phyloP scores from a whole-genome alignment of 169 alveolate species.

The Plasmodium sp. region DNA sequence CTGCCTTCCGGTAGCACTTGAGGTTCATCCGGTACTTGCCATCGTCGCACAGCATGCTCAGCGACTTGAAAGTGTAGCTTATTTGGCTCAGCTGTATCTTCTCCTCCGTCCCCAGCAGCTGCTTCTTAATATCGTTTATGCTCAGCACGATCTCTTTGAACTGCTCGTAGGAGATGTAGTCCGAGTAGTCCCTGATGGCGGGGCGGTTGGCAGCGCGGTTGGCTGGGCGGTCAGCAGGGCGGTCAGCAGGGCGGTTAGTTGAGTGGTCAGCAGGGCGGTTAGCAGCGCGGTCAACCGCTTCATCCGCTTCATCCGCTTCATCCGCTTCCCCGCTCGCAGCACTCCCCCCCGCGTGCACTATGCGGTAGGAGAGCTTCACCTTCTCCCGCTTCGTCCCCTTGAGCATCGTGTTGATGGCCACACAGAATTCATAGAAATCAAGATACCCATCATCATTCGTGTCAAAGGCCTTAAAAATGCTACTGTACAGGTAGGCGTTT shows the following conservation, averaged over 20 bases:
- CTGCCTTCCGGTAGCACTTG: conserved; percentile 55
- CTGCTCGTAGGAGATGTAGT: conserved; percentile 55
- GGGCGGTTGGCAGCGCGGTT: neutral
- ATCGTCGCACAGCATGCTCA: conserved; percentile 66
- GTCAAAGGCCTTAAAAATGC: conserved; percentile 87
- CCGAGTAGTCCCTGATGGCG: neutral
- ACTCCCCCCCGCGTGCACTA: conserved; percentile 60
- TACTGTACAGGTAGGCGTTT: conserved; percentile 54
- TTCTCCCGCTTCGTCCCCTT: conserved; percentile 82
- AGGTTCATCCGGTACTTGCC: conserved; percentile 59
- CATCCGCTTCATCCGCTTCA: neutral
- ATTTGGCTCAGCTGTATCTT: conserved; percentile 49
- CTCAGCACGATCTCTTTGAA: conserved; percentile 50
- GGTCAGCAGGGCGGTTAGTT: neutral
- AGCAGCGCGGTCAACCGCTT: neutral
- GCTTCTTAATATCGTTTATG: conserved; percentile 65
- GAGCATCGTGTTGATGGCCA: conserved; percentile 85
- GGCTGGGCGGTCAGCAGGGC: too few relatives aligned
- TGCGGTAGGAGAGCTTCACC: conserved; percentile 81
- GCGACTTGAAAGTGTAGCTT: conserved; percentile 61
- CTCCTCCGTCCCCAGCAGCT: conserved; percentile 65
- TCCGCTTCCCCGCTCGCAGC: neutral
- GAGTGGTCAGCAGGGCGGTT: neutral
- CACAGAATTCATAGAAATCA: conserved; percentile 85
- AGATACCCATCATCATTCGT: conserved; percentile 80